Base-by-base conservation (phyloP, 805 yeast species). In the Candida loeiensis region DNA sequence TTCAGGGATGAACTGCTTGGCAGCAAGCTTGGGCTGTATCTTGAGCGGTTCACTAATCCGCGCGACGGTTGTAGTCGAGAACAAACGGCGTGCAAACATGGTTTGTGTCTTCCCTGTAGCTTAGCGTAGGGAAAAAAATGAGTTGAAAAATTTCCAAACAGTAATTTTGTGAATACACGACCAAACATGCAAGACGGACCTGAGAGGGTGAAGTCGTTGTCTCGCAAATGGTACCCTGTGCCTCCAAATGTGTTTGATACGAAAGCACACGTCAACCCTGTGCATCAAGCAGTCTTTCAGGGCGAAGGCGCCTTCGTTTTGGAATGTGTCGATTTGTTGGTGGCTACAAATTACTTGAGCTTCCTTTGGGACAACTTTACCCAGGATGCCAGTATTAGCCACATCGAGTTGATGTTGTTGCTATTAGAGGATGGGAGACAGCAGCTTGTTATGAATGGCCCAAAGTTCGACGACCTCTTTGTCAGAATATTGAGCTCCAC, bases 331-430 rank as follows among this genome's bases (percentile, higher is more conserved):
- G 44, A 43, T 17, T 39, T 46, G 4, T 40, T 56, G 26, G 13
- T 39, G 3, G 45, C 44, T 6, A 41, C 61, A 1, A 48, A 43
- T 15, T 63, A 52, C 44, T 54, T 64, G 14, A 45, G 53, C n/a
- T 59, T 63, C 17, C 53, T 69, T 11, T 75, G 77, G 79, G 59
- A 57, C 9, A 46, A 54, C 30, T 69, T 71, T 42, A 63, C 64
- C 36, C 55, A 54, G 8, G 74, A 71, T 42, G 57, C 63, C 6
- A 56, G 73, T 2, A 52, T 59, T 33, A 63, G 59, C 19, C 77
- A 74, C 47, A 53, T 73, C 4, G 64, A 65, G 26, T 49, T 64
- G 34, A 52, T 71, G 7, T 54, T 59, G 4, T 35, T 58, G 20
- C 22, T 59, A 9, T 42, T 37, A 12, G 12, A 35, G 4, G 36